phyloP scores from a whole-genome alignment of 306 rosid genomes.

The Quercus bicolor region DNA sequence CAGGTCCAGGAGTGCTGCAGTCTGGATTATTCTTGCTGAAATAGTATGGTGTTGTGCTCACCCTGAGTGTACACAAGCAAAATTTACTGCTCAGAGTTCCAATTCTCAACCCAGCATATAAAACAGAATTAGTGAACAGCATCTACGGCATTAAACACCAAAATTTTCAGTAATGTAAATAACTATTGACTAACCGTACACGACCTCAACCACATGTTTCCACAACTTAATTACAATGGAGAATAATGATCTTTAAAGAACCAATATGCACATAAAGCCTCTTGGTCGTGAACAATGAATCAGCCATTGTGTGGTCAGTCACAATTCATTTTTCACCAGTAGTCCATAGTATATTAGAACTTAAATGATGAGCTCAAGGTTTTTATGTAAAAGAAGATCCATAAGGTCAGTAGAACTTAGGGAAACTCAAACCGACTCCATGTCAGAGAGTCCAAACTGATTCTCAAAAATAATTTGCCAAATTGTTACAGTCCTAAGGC shows the following conservation, averaged over 20 bases:
- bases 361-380: too few species aligned
- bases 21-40: slow-evolving; percentile 52
- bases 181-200: too few species aligned
- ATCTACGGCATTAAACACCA: not conserved
- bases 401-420: not conserved
- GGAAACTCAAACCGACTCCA: not conserved
- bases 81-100: slow-evolving; percentile 10
- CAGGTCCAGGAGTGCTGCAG: slow-evolving; percentile 43
- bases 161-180: not conserved
- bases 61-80: slow-evolving; percentile 40
- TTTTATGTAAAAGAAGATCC: not conserved
- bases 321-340: not conserved
- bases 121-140: not conserved
- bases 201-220: too few species aligned
- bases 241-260: too few species aligned
- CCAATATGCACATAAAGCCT: not conserved
- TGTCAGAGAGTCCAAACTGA: not conserved
- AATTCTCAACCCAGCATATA: not conserved
- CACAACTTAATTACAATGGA: too few species aligned
- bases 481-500: not conserved
- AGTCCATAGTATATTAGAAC: too few species aligned
- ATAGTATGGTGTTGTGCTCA: slow-evolving; percentile 50
- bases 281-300: not conserved
- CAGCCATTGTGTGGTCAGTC: not conserved
- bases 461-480: not conserved